Base-by-base conservation (phyloP, 2,329 filamentous ascomycete species). In the Zymoseptoria brevis region DNA sequence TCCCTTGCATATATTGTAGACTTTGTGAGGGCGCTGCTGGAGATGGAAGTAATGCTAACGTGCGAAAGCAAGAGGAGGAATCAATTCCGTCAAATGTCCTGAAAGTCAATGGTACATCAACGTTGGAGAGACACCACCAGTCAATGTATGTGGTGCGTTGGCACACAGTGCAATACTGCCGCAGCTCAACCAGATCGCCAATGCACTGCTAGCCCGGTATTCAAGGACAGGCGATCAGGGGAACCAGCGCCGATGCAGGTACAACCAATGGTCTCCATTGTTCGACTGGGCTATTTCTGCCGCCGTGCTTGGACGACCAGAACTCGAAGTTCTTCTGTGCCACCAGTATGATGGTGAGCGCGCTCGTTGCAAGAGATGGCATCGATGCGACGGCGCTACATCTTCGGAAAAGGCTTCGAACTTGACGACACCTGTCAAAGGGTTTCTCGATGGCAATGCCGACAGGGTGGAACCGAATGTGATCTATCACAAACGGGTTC, bases 221-320 rank as follows among this genome's bases (percentile, higher is more conserved):
- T 48, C 60, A 59, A 60, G 59, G 60, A 60, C 53, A 57, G 60
- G 62, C 56, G 54, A 50, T 49, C 45, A 56, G 59, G 55, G 56
- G 30, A 58, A 58, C 55, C 57, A 52, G 50, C 55, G 50, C 60
- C 56, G 57, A 58, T 60, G 64, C 64, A 64, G 64, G 64, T 63
- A 66, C 64, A 50, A 60, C 64, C 58, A 59, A 57, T 55, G 57
- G 63, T 66, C 62, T 58, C 55, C 64, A 62, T 59, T 62, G 62
- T 58, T 55, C 53, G 35, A 45, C 35, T 50, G 56, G 48, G 55
- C 61, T 60, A 61, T 59, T 56, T 62, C 55, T 24, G 58, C 29
- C 51, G 59, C 35, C 35, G 35, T 45, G 35, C 35, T 45, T 45
- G 55, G 55, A 22, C 54, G 56, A 49, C 29, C 55, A 51, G 56